Conservation (phyloP, 208 protist species). For the Trypanosoma boissoni region DNA sequence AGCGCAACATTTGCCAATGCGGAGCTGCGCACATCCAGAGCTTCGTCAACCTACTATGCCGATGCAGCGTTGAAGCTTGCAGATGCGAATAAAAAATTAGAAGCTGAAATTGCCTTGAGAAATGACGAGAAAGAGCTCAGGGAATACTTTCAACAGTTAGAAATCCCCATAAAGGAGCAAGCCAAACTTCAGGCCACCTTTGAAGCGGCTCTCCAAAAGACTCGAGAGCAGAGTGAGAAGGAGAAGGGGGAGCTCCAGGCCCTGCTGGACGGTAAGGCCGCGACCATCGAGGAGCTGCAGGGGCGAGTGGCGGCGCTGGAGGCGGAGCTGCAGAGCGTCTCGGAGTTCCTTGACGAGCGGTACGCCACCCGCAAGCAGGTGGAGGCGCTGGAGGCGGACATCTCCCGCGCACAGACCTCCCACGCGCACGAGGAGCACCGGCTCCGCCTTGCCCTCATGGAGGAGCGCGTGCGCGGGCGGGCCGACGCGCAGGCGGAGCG, state of each 20-base stretch:
- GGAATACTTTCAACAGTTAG: too few relatives aligned
- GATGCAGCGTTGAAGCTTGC: not conserved
- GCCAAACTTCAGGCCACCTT: not conserved
- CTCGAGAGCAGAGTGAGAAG: slow-evolving; percentile 15
- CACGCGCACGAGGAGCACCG: slow-evolving; percentile 25
- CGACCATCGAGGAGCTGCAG: slow-evolving; percentile 40
- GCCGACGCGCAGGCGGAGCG: slow-evolving; percentile 50
- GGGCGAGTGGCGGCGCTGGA: slow-evolving; percentile 53
- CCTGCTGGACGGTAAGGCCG: slow-evolving; percentile 21
- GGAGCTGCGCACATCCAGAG: slow-evolving; percentile 17
- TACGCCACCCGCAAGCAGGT: slow-evolving; percentile 35
- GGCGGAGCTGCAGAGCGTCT: slow-evolving; percentile 43
- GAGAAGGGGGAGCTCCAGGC: slow-evolving; percentile 26
- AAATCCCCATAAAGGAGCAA: slow-evolving; percentile 5
- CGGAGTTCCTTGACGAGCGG: slow-evolving; percentile 49
- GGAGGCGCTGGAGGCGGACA: slow-evolving; percentile 27
- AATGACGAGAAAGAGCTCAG: too few relatives aligned
- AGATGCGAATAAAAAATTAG: too few relatives aligned
- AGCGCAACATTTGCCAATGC: slow-evolving; percentile 30
- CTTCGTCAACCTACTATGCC: slow-evolving; percentile 9
- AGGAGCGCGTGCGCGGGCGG: slow-evolving; percentile 67
- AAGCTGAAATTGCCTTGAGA: too few relatives aligned
- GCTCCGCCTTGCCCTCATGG: slow-evolving; percentile 61
- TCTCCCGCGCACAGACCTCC: too few relatives aligned
- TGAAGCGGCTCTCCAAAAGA: not conserved